A percentile compares a stretch with the other conserved stretches of the same genome.
Conservation (phyloP, 345 rosid species). For the Moricandia arvensis region DNA sequence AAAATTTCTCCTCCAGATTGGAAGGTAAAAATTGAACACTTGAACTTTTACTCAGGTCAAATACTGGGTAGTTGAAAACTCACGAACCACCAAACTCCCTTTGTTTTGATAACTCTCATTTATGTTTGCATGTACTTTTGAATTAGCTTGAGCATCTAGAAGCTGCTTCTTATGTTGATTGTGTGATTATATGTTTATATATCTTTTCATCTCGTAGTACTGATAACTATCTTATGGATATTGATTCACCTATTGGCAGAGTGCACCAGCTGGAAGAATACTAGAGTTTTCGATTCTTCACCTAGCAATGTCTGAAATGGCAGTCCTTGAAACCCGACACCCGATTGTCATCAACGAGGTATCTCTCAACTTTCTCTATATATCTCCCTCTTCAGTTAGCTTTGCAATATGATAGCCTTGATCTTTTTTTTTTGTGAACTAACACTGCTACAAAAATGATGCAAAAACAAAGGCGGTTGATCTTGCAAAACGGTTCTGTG, state of each 20-base stretch:
- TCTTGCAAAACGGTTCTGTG: conserved; percentile 95
- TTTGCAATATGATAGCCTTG: neutral
- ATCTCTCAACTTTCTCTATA: neutral
- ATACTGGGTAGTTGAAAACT: neutral
- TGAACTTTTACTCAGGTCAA: neutral
- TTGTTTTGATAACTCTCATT: conserved; percentile 2
- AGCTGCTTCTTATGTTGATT: neutral
- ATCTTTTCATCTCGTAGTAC: neutral
- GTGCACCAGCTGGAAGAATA: conserved; percentile 81
- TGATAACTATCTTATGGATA: neutral
- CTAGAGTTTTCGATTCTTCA: conserved; percentile 89
- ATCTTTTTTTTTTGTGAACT: conserved; percentile 4
- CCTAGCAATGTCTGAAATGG: conserved; percentile 90
- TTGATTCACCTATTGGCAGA: conserved; percentile 43
- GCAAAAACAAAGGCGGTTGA: conserved; percentile 72
- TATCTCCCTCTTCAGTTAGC: neutral
- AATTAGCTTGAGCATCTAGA: conserved; percentile 10
- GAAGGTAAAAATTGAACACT: conserved; percentile 57
- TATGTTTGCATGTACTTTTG: neutral
- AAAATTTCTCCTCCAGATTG: conserved; percentile 74
- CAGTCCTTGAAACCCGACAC: conserved; percentile 78
- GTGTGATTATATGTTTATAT: neutral
- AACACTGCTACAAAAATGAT: conserved; percentile 18
- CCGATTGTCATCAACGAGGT: conserved; percentile 97
- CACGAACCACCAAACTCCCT: neutral